Evolutionary conservation across 495 filamentous ascomycete species (phyloP).

Genomic region (Annulohypoxylon bovei): DNA sequence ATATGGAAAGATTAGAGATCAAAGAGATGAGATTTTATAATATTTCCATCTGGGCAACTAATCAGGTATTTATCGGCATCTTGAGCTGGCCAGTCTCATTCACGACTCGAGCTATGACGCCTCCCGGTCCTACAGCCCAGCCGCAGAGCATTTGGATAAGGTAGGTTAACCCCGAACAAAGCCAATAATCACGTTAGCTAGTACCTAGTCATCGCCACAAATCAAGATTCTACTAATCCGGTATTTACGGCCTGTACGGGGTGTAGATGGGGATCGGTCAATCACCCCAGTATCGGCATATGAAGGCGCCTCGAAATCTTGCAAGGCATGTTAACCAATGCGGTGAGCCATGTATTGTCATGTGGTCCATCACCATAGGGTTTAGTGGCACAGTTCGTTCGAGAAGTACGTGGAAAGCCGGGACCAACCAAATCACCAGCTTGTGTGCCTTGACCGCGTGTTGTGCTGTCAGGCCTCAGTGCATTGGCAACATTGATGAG

Average conservation of each 20-base stretch:
- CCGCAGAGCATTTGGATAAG: conserved; percentile 13
- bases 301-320: conserved; percentile 1
- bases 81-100: not conserved
- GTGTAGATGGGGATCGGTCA: conserved; percentile 26
- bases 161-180: not conserved
- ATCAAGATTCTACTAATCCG: conserved; percentile 5
- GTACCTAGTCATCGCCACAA: not conserved
- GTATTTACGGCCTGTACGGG: not conserved
- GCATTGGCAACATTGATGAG: conserved; percentile 22
- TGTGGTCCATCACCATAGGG: conserved; percentile 10
- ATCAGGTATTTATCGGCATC: conserved; percentile 31
- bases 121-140: not conserved
- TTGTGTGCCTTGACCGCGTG: conserved; percentile 29
- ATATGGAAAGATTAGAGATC: not conserved
- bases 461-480: conserved; percentile 29
- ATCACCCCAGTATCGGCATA: conserved; percentile 28
- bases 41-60: conserved; percentile 10
- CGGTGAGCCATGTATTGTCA: conserved; percentile 14
- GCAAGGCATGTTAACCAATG: conserved; percentile 21
- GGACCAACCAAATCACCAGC: conserved; percentile 29
- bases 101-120: conserved; percentile 24
- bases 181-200: conserved; percentile 5
- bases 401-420: conserved; percentile 31
- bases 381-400: conserved; percentile 15
- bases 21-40: conserved; percentile 4